Evolutionary conservation across 2,329 filamentous ascomycete genomes (phyloP), one percentile per base, ranked within the genome.

Genomic region (Eurotiales sp.): DNA sequence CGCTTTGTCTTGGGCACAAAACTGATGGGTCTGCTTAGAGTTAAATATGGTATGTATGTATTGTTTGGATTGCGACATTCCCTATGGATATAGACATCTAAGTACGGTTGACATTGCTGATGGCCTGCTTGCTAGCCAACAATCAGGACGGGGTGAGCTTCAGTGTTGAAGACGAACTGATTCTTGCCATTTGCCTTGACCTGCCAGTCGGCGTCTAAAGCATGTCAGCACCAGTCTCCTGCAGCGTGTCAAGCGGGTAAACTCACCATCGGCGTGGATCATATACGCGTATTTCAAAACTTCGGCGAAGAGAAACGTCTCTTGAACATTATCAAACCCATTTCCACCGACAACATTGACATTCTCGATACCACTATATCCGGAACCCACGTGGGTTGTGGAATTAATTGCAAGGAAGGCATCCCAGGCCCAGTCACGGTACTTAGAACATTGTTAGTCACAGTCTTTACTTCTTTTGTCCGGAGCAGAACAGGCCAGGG

Each of bases 261-360:
- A 56, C 59, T 55, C 59, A 68, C 66, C 67, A 15, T 63, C 60
- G 0, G 80, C 77, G 63, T 84, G 82, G 53, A 88, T 87, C 60
- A 95, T 66, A 71, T 88, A 95, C 51, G 80, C 75, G 67, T 95
- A 95, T 77, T 95, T 95, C 67, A 95, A 66, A 56, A 90, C 86
- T 74, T 95, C 90, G 0, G 90, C 89, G 67, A 95, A 90, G 75
- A 87, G 85, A 72, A 93, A 95, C 61, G 86, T 91, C 72, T 95
- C 88, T 76, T 92, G 87, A 65, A 86, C 85, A 66, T 95, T 82
- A 37, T 70, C 68, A 53, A 79, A 82, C 0, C 71, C 68, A 1
- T 86, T 87, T 8, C 87, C 88, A 25, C 74, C 76, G 3, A 63
- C 60, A 3, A 69, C 71, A 58, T 87, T 88, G 41, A 95, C 87